Evolutionary conservation across 345 rosid genomes (phyloP), one percentile per base, ranked within the genome.

Genomic region (Punica granatum): DNA sequence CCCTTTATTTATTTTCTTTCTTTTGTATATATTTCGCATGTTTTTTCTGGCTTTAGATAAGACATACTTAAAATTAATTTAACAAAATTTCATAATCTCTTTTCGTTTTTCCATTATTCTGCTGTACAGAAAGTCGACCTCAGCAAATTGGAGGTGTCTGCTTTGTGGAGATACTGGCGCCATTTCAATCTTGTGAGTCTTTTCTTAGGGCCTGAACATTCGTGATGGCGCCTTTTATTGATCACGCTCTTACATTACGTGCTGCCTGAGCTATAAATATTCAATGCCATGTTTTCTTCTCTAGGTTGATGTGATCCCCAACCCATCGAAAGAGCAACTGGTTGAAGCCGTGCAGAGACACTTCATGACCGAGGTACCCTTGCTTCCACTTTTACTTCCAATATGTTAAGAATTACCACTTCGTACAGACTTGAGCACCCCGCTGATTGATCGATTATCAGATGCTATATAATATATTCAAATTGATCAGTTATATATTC

Each of bases 101-200:
- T 3, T 32, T 16, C 42, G 5, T 59, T 44, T n/a, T 4, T 35
- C 51, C 14, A 16, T 1, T 31, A 48, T 66, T 51, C 62, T 42
- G 37, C 59, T 42, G n/a, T 56, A 65, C 78, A 94, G 92, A 94
- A 82, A 77, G 87, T 91, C 76, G 97, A 94, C 82, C 88, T 94
- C 26, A 85, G 96, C 88, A 94, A 89, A 73, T 78, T 94, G 80
- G 99, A 94, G 85, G 85, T 84, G 87, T 78, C 87, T 80, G 96
- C 97, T 21, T 79, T 94, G 61, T 84, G 85, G 90, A 88, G 85
- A 89, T 91, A 94, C 70, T 80, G 85, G 88, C 87, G 85, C 73
- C 95, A 94, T 73, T 94, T 88, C 81, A 94, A 94, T 83, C 97
- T 91, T 9, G 99, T 94, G 77, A 85, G 96, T 74, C 23, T 19